Base-by-base conservation (phyloP, 2,329 filamentous ascomycete species). In the Sporothrix mexicana region DNA sequence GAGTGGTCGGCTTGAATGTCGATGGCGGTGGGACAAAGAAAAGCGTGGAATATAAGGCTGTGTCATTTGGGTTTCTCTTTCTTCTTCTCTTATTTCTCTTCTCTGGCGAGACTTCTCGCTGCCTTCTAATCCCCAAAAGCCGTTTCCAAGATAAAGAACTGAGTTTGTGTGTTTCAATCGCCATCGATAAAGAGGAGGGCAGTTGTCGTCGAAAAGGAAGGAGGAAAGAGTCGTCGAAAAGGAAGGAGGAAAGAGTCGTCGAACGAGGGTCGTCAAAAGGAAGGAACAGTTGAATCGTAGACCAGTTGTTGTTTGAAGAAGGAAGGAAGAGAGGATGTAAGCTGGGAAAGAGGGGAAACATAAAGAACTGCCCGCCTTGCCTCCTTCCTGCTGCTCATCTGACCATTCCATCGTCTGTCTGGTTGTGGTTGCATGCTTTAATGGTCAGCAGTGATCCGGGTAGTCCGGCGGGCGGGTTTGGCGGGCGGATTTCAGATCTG, bases 391-490 rank as follows among this genome's bases (percentile, higher is more conserved):
- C 30, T 36, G 30, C 5, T 7, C 30, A 36, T 36, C 30, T 36
- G 30, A 36, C 30, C 30, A 36, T 36, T 36, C 30, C 30, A 36
- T 36, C 30, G 7, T 36, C 7, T 36, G 30, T 30, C 30, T 5
- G 30, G 30, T 36, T 36, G 7, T 36, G 30, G 30, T 36, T 36
- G 30, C 30, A 36, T 36, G 30, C 30, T 36, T 36, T 36, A 6
- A 36, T 36, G 30, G 30, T 36, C 30, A 36, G 30, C 8, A 41
- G 59, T 62, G 59, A 23, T 20, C 36, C 59, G 59, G 59, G 36
- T 20, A 45, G 59, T 45, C 59, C 59, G 59, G 59, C 30, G 30
- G n/a, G 59, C 41, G 59, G 59, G 23, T 45, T 64, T 23, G 59
- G 49, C 17, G 30, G 30, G 30, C 30, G 30, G 30, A 45, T 45